These are phyloP conservation scores for Macrocybe gigantea DNA, from an alignment of 768 basidiomycete species.

Conservation along the genomic window DNA sequence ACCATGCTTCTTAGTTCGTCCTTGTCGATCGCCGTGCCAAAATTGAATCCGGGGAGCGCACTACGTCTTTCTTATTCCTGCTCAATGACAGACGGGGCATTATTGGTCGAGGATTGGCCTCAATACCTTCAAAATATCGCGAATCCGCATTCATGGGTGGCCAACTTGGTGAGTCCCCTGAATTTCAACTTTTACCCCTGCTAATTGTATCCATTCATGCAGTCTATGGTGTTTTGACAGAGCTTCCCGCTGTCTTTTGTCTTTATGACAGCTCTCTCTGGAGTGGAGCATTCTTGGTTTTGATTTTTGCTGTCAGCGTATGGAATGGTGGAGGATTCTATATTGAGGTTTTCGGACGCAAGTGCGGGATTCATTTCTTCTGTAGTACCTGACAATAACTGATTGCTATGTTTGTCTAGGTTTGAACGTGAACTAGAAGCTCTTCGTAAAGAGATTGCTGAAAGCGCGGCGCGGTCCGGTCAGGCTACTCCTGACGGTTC, in stretches of 20 bases:
- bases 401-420: conserved; percentile 31
- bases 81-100: conserved; percentile 83
- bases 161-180: conserved; percentile 56
- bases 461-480: conserved; percentile 50
- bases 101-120: conserved; percentile 68
- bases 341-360: conserved; percentile 94
- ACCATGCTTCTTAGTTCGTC: conserved; percentile 51
- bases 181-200: not conserved
- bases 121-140: conserved; percentile 55
- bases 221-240: conserved; percentile 86
- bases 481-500: conserved; percentile 16
- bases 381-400: conserved; percentile 1
- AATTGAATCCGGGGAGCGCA: conserved; percentile 86
- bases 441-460: conserved; percentile 84
- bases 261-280: conserved; percentile 77
- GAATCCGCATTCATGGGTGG: conserved; percentile 77
- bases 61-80: conserved; percentile 85
- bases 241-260: conserved; percentile 77
- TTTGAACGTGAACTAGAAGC: conserved; percentile 92
- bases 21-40: conserved; percentile 84
- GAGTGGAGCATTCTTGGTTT: conserved; percentile 72
- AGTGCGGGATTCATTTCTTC: conserved; percentile 47
- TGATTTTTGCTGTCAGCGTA: conserved; percentile 80
- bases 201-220: not conserved
- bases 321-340: conserved; percentile 98